Evolutionary conservation across 352 stramenopile genomes (phyloP).

Genomic region (Pseudoperonospora humuli): DNA sequence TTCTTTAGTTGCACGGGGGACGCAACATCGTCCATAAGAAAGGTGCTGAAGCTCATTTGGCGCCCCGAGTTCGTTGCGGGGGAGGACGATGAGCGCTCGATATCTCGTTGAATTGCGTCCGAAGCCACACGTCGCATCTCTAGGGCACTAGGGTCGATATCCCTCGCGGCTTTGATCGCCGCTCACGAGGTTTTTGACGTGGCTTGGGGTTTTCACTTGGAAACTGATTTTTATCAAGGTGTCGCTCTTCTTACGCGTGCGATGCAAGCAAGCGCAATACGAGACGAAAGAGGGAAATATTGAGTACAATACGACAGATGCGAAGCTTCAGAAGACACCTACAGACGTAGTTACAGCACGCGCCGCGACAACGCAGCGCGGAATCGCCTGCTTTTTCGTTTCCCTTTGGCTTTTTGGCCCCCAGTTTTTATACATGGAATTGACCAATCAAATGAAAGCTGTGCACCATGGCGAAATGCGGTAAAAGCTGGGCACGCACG

Average conservation of each 20-base stretch:
- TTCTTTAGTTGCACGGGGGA: conserved; percentile 21
- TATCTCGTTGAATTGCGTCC: conserved; percentile 12
- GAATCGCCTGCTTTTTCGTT: background rate
- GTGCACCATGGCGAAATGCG: background rate
- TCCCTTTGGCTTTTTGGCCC: background rate
- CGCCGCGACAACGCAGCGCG: background rate
- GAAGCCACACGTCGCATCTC: conserved; percentile 8
- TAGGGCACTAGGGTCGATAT: conserved; percentile 20
- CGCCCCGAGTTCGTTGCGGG: conserved; percentile 6
- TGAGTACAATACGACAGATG: background rate
- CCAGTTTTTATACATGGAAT: background rate
- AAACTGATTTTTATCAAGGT: background rate
- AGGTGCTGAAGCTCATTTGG: conserved; percentile 43
- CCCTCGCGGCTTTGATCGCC: background rate
- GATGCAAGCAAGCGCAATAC: background rate
- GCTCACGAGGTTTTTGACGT: background rate
- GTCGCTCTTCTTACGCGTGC: background rate
- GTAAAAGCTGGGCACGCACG: background rate
- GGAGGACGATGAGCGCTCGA: conserved; percentile 9
- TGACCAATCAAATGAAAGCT: background rate
- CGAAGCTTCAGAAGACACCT: background rate
- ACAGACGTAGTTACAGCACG: conserved; percentile 5
- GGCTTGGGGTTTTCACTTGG: background rate
- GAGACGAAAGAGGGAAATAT: conserved; percentile 4
- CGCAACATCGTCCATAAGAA: conserved; percentile 48